Percentiles rank a stretch among this genome's conserved stretches.
Evolutionary conservation across 2,329 filamentous ascomycete species (phyloP).

Genomic region (Talaromyces sp.): DNA sequence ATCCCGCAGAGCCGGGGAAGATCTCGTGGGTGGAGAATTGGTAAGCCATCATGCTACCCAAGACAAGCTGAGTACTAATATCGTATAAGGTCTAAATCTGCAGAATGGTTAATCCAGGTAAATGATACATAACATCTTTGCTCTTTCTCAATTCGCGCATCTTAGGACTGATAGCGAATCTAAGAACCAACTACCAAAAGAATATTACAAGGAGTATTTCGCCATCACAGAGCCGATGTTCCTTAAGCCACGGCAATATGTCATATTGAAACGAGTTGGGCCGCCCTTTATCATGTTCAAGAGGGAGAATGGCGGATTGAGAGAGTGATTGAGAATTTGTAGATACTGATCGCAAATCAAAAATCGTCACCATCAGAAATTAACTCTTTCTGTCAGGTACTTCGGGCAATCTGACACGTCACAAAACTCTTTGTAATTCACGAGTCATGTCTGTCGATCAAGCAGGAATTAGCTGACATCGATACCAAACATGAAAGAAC

Average conservation of each 20-base stretch:
- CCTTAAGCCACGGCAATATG: constrained; percentile 37
- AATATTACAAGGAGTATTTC: constrained; percentile 44
- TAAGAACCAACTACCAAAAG: constrained; percentile 36
- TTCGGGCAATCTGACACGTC: neutral
- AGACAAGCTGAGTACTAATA: no score
- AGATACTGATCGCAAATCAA: no score
- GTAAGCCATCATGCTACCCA: constrained; percentile 21
- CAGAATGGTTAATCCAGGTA: constrained; percentile 10
- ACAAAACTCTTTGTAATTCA: neutral
- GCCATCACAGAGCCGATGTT: constrained; percentile 40
- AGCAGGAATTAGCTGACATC: neutral
- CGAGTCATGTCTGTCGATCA: neutral
- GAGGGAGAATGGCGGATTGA: constrained; percentile 10
- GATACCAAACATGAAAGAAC: neutral
- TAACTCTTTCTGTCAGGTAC: neutral
- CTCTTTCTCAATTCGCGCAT: neutral
- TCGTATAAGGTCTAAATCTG: neutral
- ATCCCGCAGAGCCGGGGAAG: constrained; percentile 35
- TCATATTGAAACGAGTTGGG: constrained; percentile 28
- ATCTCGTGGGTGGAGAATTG: constrained; percentile 44
- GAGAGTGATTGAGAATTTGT: neutral
- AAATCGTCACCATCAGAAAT: no score
- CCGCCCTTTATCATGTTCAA: constrained; percentile 2
- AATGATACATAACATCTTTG: neutral
- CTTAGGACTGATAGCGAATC: constrained; percentile 15